Evolutionary conservation across 305 asterid genomes (phyloP).

Genomic region (Fraxinus floribunda): DNA sequence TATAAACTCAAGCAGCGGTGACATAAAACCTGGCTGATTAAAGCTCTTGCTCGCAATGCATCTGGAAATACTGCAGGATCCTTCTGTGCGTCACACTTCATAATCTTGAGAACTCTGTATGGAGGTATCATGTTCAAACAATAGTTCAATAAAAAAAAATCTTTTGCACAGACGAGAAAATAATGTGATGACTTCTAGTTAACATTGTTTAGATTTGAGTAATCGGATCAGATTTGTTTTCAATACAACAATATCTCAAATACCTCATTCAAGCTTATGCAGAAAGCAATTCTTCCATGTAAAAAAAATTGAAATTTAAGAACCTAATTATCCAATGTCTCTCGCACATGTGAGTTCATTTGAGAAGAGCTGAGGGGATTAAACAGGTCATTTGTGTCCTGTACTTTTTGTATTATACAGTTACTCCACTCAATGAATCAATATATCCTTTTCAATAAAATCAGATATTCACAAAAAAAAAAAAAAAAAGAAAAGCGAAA

Average conservation of each 20-base stretch:
- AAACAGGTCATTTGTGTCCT: not conserved
- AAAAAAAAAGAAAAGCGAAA: not conserved
- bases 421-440: not conserved
- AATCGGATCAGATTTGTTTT: not conserved
- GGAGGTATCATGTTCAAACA: constrained; percentile 19
- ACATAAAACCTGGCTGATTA: constrained; percentile 67
- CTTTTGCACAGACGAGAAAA: not conserved
- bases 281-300: constrained; percentile 5
- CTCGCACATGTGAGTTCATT: not conserved
- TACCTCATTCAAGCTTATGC: constrained; percentile 1
- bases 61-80: constrained; percentile 79
- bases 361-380: not conserved
- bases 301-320: constrained; percentile 3
- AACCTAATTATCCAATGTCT: not conserved
- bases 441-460: not conserved
- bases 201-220: not conserved
- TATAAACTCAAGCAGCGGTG: constrained; percentile 17
- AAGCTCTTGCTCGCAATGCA: constrained; percentile 65
- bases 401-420: not conserved
- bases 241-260: too few relatives aligned
- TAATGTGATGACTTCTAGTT: not conserved
- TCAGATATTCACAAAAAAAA: not conserved
- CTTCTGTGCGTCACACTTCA: constrained; percentile 78
- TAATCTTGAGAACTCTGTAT: constrained; percentile 83
- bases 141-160: not conserved